Evolutionary conservation across 805 yeast species (phyloP).

Genomic region (Lachancea sp.): DNA sequence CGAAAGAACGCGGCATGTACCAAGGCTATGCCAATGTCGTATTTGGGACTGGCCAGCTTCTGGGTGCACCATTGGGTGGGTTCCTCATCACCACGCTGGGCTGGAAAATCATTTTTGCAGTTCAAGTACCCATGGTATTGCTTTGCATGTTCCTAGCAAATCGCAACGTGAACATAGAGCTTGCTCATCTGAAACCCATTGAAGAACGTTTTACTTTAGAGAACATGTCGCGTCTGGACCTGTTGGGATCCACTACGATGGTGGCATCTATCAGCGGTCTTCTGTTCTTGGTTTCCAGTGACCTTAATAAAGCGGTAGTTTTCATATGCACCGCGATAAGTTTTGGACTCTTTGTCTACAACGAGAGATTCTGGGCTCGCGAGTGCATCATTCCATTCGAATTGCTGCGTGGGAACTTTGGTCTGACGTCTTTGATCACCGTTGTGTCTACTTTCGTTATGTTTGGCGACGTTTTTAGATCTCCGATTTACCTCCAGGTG

Average conservation of each 20-base stretch:
- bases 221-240: constrained; percentile 55
- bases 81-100: constrained; percentile 50
- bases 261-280: constrained; percentile 46
- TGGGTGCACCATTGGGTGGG: constrained; percentile 66
- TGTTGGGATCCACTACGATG: constrained; percentile 57
- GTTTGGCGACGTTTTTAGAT: constrained; percentile 49
- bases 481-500: constrained; percentile 52
- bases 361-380: constrained; percentile 31
- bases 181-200: constrained; percentile 45
- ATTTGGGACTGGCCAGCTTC: constrained; percentile 66
- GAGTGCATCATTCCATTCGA: constrained; percentile 59
- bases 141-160: constrained; percentile 35
- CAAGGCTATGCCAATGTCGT: constrained; percentile 79
- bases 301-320: constrained; percentile 38
- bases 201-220: constrained; percentile 39
- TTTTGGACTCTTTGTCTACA: constrained; percentile 35
- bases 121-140: constrained; percentile 43
- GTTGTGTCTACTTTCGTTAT: constrained; percentile 39
- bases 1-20: constrained; percentile 68
- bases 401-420: constrained; percentile 47
- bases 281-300: constrained; percentile 44
- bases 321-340: constrained; percentile 24
- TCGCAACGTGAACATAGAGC: constrained; percentile 37
- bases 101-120: constrained; percentile 54
- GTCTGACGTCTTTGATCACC: constrained; percentile 45